Evolutionary conservation across 345 rosid species (phyloP).

Genomic region (Brassica juncea): DNA sequence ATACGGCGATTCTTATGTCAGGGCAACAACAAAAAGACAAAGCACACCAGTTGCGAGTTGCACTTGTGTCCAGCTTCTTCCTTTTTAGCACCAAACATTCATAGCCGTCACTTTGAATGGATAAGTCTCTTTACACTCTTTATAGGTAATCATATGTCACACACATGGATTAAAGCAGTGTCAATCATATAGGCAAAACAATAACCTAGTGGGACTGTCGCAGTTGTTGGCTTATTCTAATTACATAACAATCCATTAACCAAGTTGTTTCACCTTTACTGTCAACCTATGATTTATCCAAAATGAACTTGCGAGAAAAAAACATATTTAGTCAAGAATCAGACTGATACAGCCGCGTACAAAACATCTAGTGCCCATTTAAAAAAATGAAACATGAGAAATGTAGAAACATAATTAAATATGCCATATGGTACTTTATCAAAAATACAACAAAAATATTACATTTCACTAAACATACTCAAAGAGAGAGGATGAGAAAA

Average conservation of each 20-base stretch:
- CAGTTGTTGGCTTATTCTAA: background rate
- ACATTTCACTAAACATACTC: constrained; percentile 23
- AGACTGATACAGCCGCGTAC: background rate
- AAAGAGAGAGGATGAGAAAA: constrained; percentile 1
- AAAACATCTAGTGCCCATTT: constrained; percentile 4
- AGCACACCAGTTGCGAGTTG: constrained; percentile 27
- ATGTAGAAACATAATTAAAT: constrained; percentile 1
- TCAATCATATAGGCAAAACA: constrained; percentile 15
- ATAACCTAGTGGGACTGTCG: constrained; percentile 4
- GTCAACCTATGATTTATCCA: background rate
- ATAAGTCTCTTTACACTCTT: constrained; percentile 37
- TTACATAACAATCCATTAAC: background rate
- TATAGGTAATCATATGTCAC: background rate
- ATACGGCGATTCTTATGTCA: constrained; percentile 30
- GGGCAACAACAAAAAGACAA: constrained; percentile 40
- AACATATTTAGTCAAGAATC: background rate
- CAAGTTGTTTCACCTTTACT: background rate
- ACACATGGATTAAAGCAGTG: background rate
- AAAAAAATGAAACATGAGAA: background rate
- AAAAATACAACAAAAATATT: constrained; percentile 27
- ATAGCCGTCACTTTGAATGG: constrained; percentile 36
- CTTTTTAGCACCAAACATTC: constrained; percentile 37
- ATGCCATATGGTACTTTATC: constrained; percentile 6
- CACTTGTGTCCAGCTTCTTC: constrained; percentile 24
- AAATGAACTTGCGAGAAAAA: constrained; percentile 22